Conservation (phyloP, 495 filamentous ascomycete species). For the Rostrohypoxylon terebratum region DNA sequence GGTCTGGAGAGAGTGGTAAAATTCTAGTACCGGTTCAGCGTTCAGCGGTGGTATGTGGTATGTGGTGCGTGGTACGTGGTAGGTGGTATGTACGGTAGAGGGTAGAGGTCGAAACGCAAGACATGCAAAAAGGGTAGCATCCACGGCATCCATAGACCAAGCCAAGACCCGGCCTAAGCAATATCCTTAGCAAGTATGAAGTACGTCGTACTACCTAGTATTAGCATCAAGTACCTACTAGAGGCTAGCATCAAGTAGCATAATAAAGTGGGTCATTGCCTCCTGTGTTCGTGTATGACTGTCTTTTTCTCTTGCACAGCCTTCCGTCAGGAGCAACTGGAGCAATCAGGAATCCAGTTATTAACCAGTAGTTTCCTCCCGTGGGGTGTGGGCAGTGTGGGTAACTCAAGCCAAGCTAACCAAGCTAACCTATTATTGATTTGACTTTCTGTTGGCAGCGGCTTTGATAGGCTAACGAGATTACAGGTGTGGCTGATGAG, state of each 20-base stretch:
- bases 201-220: too few species aligned
- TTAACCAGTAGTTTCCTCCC: conserved; percentile 22
- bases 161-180: neutral
- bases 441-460: conserved; percentile 24
- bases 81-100: neutral
- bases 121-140: conserved; percentile 45
- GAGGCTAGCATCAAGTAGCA: too few species aligned
- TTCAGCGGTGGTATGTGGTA: too few species aligned
- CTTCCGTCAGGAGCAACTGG: conserved; percentile 23
- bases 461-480: conserved; percentile 11
- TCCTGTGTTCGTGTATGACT: conserved; percentile 39
- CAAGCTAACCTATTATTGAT: conserved; percentile 8
- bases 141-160: conserved; percentile 27
- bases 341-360: too few species aligned
- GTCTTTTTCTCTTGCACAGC: conserved; percentile 39
- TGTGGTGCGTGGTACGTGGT: neutral
- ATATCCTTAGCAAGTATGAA: conserved; percentile 17
- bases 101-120: conserved; percentile 32
- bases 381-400: conserved; percentile 21
- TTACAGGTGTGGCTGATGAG: conserved; percentile 30
- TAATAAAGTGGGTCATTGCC: conserved; percentile 22
- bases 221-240: too few species aligned
- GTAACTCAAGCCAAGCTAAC: conserved; percentile 18
- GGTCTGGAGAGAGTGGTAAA: conserved; percentile 18
- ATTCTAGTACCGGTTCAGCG: conserved; percentile 9